Percentiles rank a stretch among this genome's conserved stretches.
These are phyloP conservation scores for Trichoderma parareesei DNA, from an alignment of 495 filamentous ascomycete species.

Conservation along the genomic window DNA sequence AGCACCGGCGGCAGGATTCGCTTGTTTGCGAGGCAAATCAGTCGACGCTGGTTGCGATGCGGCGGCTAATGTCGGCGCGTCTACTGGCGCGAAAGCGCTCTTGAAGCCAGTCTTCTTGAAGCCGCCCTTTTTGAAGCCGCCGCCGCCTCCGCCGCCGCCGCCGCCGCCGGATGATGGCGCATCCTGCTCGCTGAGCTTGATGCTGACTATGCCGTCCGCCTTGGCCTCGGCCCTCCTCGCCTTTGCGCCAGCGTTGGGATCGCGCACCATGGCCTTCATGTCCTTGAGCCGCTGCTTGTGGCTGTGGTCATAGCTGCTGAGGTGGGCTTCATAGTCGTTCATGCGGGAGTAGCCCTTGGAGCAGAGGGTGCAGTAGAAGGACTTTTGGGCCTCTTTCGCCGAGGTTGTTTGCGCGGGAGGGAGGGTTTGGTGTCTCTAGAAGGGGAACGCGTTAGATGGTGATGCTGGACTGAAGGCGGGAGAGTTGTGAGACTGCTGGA, in stretches of 20 bases:
- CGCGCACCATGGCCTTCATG: conserved; percentile 56
- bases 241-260: conserved; percentile 48
- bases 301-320: conserved; percentile 61
- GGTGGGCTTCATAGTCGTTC: conserved; percentile 64
- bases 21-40: background rate
- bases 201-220: conserved; percentile 53
- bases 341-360: conserved; percentile 61
- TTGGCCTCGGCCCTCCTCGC: conserved; percentile 65
- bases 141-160: conserved; percentile 21
- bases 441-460: background rate
- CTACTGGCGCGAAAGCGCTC: conserved; percentile 41
- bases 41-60: background rate
- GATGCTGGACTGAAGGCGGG: background rate
- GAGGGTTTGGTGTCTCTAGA: conserved; percentile 41
- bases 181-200: conserved; percentile 39
- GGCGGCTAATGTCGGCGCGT: conserved; percentile 17
- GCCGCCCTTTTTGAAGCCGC: conserved; percentile 50
- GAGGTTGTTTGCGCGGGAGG: conserved; percentile 65
- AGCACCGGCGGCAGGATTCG: background rate
- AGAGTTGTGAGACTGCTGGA: background rate
- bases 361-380: conserved; percentile 78
- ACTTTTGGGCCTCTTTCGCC: conserved; percentile 76
- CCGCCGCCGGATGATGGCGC: conserved; percentile 13
- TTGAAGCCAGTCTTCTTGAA: conserved; percentile 47
- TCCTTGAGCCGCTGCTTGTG: conserved; percentile 60